phyloP scores from a whole-genome alignment of 2,329 filamentous ascomycete genomes.

The Scolecobasidium constrictum region DNA sequence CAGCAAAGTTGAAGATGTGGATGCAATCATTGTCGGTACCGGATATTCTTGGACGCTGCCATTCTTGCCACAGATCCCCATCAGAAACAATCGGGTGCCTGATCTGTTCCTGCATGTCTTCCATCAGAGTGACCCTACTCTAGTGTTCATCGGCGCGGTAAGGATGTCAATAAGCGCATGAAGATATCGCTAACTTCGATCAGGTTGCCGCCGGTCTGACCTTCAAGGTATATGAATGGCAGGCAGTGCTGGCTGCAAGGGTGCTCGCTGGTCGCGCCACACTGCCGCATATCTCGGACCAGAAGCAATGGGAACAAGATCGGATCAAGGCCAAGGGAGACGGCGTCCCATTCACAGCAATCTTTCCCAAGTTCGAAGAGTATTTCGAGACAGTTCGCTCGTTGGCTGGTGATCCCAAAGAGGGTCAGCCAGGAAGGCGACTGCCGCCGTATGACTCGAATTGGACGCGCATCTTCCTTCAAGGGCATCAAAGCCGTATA shows the following conservation, averaged over 20 bases:
- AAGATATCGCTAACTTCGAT: too few species aligned
- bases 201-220: slow-evolving; percentile 47
- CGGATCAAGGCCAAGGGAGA: slow-evolving; percentile 45
- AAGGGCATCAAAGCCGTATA: too few species aligned
- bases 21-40: slow-evolving; percentile 22
- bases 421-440: slow-evolving; percentile 16
- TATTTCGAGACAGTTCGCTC: slow-evolving; percentile 49
- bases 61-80: slow-evolving; percentile 39
- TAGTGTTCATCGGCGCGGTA: slow-evolving; percentile 50
- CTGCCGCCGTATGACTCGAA: slow-evolving; percentile 10
- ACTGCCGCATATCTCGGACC: slow-evolving; percentile 39
- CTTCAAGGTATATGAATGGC: slow-evolving; percentile 60
- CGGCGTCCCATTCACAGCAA: slow-evolving; percentile 42
- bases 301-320: slow-evolving; percentile 46
- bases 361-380: slow-evolving; percentile 52
- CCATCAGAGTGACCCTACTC: slow-evolving; percentile 41
- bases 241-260: slow-evolving; percentile 51
- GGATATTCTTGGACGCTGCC: slow-evolving; percentile 32
- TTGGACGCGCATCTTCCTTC: too few species aligned
- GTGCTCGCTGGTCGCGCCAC: slow-evolving; percentile 43
- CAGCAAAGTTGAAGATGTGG: slow-evolving; percentile 26
- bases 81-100: slow-evolving; percentile 45
- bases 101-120: slow-evolving; percentile 49
- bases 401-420: slow-evolving; percentile 36
- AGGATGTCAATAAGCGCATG: slow-evolving; percentile 20